These are phyloP conservation scores for Baudoinia panamericana DNA, from an alignment of 495 filamentous ascomycete species.

Conservation along the genomic window DNA sequence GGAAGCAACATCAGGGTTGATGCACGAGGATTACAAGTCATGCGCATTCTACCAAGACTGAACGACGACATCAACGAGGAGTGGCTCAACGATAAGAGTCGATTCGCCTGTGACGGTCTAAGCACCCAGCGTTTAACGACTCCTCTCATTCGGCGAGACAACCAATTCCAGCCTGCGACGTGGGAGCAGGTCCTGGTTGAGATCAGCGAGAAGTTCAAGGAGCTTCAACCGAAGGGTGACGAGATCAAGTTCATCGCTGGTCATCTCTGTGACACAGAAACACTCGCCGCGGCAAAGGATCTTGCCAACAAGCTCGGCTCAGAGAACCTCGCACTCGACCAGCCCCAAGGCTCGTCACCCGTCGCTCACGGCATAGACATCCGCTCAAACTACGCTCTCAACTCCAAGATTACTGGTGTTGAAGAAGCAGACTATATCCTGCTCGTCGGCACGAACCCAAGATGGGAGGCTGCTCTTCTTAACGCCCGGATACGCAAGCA, in stretches of 20 bases:
- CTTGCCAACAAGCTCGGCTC: constrained; percentile 89
- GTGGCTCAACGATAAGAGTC: constrained; percentile 97
- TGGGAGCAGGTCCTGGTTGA: constrained; percentile 92
- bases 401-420: constrained; percentile 82
- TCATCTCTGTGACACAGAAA: constrained; percentile 78
- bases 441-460: constrained; percentile 84
- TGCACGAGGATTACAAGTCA: constrained; percentile 85
- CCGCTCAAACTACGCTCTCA: constrained; percentile 89
- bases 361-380: constrained; percentile 87
- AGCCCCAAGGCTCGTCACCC: constrained; percentile 67
- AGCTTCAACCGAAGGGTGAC: constrained; percentile 63
- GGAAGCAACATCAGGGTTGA: constrained; percentile 93
- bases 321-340: constrained; percentile 88
- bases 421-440: constrained; percentile 90
- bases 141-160: constrained; percentile 73
- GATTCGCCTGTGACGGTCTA: constrained; percentile 94
- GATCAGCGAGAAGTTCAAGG: constrained; percentile 62
- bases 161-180: constrained; percentile 75
- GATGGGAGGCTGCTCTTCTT: constrained; percentile 83
- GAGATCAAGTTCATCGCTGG: constrained; percentile 95
- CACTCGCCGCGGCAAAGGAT: constrained; percentile 92
- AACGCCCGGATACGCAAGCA: constrained; percentile 97
- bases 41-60: constrained; percentile 80
- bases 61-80: constrained; percentile 98
- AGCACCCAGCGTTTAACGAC: constrained; percentile 89